phyloP scores from a whole-genome alignment of 768 basidiomycete species.

The Psilocybe subaeruginosa region DNA sequence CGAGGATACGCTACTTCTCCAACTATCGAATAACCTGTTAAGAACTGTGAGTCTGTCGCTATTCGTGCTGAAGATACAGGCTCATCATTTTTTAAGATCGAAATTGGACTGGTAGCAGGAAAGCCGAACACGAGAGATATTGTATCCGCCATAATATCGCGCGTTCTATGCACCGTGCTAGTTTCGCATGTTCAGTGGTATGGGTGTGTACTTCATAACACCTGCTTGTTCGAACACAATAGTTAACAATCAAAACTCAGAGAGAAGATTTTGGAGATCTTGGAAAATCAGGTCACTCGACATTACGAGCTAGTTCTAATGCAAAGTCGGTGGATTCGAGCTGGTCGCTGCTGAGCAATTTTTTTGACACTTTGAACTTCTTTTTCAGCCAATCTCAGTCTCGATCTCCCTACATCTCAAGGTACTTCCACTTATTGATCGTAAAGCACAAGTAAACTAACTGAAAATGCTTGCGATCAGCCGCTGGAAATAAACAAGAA shows the following conservation, averaged over 20 bases:
- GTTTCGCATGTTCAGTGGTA: conserved; percentile 6
- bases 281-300: conserved; percentile 5
- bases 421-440: not conserved
- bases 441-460: not conserved
- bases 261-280: not conserved
- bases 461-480: conserved; percentile 15
- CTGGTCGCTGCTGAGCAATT: not conserved
- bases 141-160: not conserved
- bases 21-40: conserved; percentile 13
- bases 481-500: conserved; percentile 20
- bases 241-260: not conserved
- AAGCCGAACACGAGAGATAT: conserved; percentile 2
- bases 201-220: not conserved
- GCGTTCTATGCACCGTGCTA: conserved; percentile 2
- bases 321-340: not conserved
- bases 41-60: conserved; percentile 3
- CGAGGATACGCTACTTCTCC: conserved; percentile 14
- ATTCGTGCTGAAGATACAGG: not conserved
- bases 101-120: not conserved
- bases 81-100: not conserved
- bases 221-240: not conserved
- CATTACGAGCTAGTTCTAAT: conserved; percentile 10
- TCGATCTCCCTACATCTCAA: conserved; percentile 10
- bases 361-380: not conserved
- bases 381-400: not conserved